phyloP scores from a whole-genome alignment of 129 eudicot species.

The Arctium lappa region DNA sequence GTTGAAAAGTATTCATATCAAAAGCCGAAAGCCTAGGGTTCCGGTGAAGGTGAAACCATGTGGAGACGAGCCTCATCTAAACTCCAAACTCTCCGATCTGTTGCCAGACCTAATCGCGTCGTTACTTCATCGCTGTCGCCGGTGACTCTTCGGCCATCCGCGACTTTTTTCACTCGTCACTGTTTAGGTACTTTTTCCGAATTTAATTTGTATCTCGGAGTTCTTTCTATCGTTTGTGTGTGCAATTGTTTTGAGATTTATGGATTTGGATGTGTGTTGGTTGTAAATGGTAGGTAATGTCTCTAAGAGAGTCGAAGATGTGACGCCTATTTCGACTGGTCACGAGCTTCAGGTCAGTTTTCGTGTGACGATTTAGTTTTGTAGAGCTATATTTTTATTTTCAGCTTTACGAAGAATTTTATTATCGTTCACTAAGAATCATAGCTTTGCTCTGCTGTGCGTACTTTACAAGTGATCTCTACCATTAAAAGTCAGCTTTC shows the following conservation, averaged over 20 bases:
- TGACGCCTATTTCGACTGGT: constrained; percentile 72
- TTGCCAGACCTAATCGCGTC: constrained; percentile 25
- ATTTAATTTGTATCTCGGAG: background rate
- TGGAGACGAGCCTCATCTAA: constrained; percentile 33
- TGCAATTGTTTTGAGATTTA: background rate
- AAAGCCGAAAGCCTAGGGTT: constrained; percentile 25
- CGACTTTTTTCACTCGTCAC: constrained; percentile 14
- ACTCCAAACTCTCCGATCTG: constrained; percentile 26
- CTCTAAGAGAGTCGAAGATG: constrained; percentile 43
- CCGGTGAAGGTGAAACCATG: constrained; percentile 26
- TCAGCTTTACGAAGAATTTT: background rate
- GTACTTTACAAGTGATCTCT: background rate
- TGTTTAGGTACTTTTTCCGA: constrained; percentile 28
- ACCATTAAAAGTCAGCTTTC: background rate
- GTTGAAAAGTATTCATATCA: constrained; percentile 24
- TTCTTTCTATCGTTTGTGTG: background rate
- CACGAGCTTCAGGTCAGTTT: constrained; percentile 58
- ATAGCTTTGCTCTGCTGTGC: background rate
- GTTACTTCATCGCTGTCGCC: constrained; percentile 18
- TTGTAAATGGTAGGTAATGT: constrained; percentile 19
- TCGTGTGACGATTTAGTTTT: background rate
- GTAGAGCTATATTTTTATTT: background rate
- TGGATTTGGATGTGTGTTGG: constrained; percentile 3
- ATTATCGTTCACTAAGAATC: background rate
- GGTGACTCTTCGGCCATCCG: constrained; percentile 16